These are phyloP conservation scores for Thermothielavioides terrestris DNA, from an alignment of 495 filamentous ascomycete genomes.

Conservation along the genomic window DNA sequence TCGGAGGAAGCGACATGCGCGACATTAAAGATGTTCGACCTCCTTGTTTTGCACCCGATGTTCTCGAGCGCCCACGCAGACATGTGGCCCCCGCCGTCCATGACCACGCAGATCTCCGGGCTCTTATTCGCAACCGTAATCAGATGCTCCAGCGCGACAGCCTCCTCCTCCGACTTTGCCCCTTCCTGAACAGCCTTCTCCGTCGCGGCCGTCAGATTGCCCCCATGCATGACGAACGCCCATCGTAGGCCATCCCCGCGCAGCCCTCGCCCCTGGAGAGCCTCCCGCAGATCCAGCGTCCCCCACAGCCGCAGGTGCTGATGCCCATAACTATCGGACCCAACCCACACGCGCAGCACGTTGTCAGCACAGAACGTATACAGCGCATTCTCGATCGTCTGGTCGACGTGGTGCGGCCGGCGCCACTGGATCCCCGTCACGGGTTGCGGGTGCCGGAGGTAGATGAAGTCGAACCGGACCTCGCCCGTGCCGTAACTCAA, in stretches of 20 bases:
- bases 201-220: conserved; percentile 66
- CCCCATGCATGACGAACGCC: conserved; percentile 78
- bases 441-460: conserved; percentile 72
- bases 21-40: conserved; percentile 74
- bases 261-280: conserved; percentile 55
- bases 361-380: conserved; percentile 88
- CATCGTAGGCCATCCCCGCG: conserved; percentile 44
- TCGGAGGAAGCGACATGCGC: conserved; percentile 61
- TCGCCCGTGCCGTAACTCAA: conserved; percentile 77
- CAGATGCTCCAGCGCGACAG: conserved; percentile 70
- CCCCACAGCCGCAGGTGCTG: conserved; percentile 73
- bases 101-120: conserved; percentile 79
- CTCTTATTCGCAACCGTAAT: conserved; percentile 76
- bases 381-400: conserved; percentile 79
- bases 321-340: conserved; percentile 62
- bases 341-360: conserved; percentile 74
- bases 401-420: conserved; percentile 60
- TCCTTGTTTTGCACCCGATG: conserved; percentile 63
- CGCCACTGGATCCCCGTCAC: conserved; percentile 85
- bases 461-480: conserved; percentile 81
- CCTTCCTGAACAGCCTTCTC: conserved; percentile 63
- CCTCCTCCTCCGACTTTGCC: conserved; percentile 46
- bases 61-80: conserved; percentile 93
- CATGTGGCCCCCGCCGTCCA: conserved; percentile 81
- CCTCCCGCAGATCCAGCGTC: conserved; percentile 65